phyloP scores from a whole-genome alignment of 441 rosid species.

The Bruguiera hainesii region DNA sequence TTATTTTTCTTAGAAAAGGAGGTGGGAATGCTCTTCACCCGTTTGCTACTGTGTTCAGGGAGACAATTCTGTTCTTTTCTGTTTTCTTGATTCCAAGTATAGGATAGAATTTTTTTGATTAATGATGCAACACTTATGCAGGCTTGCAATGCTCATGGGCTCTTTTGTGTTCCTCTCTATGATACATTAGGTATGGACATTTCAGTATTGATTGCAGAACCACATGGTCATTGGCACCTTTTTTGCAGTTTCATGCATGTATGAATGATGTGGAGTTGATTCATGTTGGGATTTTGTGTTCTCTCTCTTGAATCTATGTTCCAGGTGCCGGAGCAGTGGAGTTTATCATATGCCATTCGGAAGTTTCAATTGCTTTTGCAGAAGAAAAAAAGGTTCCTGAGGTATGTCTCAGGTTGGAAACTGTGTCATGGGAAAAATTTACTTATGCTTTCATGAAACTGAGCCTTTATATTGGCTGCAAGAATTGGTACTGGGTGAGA shows the following conservation, averaged over 20 bases:
- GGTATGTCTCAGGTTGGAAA: constrained; percentile 36
- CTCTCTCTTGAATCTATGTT: constrained; percentile 13
- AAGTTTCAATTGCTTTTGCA: constrained; percentile 78
- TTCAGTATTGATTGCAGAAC: too few relatives aligned
- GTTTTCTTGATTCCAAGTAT: background rate
- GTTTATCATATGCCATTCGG: constrained; percentile 82
- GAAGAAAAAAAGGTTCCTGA: constrained; percentile 89
- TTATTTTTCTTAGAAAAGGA: too few relatives aligned
- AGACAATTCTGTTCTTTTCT: background rate
- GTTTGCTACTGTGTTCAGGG: background rate
- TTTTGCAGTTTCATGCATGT: too few relatives aligned
- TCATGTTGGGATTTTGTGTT: background rate
- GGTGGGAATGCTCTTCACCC: too few relatives aligned
- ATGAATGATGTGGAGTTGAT: background rate
- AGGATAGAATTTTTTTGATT: background rate
- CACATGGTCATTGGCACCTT: too few relatives aligned
- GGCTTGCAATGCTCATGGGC: constrained; percentile 98
- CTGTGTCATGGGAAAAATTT: background rate
- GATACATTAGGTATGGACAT: constrained; percentile 76
- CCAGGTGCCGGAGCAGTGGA: constrained; percentile 91
- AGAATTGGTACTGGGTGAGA: background rate
- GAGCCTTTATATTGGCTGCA: background rate
- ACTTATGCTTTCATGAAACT: background rate
- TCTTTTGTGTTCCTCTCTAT: constrained; percentile 88
- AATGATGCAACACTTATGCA: constrained; percentile 35